Percentiles rank a stretch among this genome's conserved stretches.
These are phyloP conservation scores for Camellia lanceoleosa DNA, from an alignment of 148 eudicot species.

Conservation along the genomic window DNA sequence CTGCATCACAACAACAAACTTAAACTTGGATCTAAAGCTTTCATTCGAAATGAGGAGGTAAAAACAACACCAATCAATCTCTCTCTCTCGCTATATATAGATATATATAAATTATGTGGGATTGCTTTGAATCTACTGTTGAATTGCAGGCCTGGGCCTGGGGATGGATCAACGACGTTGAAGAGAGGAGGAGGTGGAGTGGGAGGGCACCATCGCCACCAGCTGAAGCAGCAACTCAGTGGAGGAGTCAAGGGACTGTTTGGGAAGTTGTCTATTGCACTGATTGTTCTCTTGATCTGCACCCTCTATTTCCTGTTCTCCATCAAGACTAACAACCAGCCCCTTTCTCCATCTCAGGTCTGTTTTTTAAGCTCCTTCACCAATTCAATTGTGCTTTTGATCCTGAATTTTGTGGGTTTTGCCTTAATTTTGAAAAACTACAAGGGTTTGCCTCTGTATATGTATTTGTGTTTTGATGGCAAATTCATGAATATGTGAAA, in stretches of 20 bases:
- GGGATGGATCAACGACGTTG: constrained; percentile 1
- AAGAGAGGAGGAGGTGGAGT: constrained; percentile 19
- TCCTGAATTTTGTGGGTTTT: not conserved
- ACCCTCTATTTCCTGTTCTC: constrained; percentile 51
- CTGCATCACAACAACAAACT: too few relatives aligned
- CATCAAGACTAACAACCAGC: constrained; percentile 26
- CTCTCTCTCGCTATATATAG: not conserved
- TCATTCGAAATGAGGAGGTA: constrained; percentile 12
- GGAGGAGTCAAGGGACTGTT: constrained; percentile 52
- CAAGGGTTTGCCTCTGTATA: not conserved
- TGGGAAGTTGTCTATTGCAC: constrained; percentile 51
- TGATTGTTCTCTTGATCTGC: constrained; percentile 54
- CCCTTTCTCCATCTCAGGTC: constrained; percentile 48
- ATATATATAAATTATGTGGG: not conserved
- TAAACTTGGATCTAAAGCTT: not conserved
- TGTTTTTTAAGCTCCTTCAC: not conserved
- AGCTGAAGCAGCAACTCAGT: constrained; percentile 49
- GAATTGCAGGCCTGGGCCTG: constrained; percentile 13
- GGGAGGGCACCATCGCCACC: constrained; percentile 38
- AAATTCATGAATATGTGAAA: not conserved
- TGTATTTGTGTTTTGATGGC: not conserved
- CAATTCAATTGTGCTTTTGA: not conserved
- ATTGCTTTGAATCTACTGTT: not conserved
- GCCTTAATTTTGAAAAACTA: not conserved
- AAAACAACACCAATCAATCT: not conserved